phyloP scores from a whole-genome alignment of 495 filamentous ascomycete genomes.

The Aspergillus haitiensis region DNA sequence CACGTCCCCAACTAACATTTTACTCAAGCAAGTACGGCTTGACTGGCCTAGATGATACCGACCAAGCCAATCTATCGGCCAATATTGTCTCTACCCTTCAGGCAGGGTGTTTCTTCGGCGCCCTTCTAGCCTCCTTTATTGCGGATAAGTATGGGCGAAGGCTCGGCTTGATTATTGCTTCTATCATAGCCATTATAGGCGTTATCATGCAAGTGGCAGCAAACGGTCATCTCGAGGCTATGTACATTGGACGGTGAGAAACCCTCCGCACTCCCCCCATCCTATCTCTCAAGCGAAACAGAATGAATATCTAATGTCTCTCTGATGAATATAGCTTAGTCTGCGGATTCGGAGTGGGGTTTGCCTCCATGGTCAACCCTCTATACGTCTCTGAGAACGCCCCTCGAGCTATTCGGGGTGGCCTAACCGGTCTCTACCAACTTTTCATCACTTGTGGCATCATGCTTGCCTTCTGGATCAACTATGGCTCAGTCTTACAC shows the following conservation, averaged over 20 bases:
- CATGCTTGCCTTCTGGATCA: slow-evolving; percentile 50
- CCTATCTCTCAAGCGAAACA: not conserved
- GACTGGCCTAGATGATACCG: slow-evolving; percentile 54
- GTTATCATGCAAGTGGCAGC: slow-evolving; percentile 64
- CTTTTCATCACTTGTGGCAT: slow-evolving; percentile 32
- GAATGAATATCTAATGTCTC: slow-evolving; percentile 1
- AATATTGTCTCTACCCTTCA: slow-evolving; percentile 65
- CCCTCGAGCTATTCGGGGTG: slow-evolving; percentile 44
- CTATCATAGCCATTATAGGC: slow-evolving; percentile 49
- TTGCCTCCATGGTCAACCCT: slow-evolving; percentile 49
- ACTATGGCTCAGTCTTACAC: slow-evolving; percentile 52
- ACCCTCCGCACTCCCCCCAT: not conserved
- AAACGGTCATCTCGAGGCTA: slow-evolving; percentile 48
- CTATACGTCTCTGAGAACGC: slow-evolving; percentile 53
- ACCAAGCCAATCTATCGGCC: slow-evolving; percentile 38
- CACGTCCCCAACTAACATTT: slow-evolving; percentile 5
- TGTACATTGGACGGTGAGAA: slow-evolving; percentile 63
- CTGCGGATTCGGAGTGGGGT: slow-evolving; percentile 56
- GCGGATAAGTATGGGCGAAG: slow-evolving; percentile 60
- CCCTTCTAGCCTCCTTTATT: slow-evolving; percentile 55
- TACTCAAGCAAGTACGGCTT: slow-evolving; percentile 50
- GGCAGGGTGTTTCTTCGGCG: slow-evolving; percentile 68
- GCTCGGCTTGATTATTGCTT: slow-evolving; percentile 51
- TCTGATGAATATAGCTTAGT: slow-evolving; percentile 48
- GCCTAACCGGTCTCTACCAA: slow-evolving; percentile 46